Percentiles rank a stretch among this genome's conserved stretches.
phyloP scores from a whole-genome alignment of 1,284 basidiomycete genomes.

The Ganoderma leucocontextum region DNA sequence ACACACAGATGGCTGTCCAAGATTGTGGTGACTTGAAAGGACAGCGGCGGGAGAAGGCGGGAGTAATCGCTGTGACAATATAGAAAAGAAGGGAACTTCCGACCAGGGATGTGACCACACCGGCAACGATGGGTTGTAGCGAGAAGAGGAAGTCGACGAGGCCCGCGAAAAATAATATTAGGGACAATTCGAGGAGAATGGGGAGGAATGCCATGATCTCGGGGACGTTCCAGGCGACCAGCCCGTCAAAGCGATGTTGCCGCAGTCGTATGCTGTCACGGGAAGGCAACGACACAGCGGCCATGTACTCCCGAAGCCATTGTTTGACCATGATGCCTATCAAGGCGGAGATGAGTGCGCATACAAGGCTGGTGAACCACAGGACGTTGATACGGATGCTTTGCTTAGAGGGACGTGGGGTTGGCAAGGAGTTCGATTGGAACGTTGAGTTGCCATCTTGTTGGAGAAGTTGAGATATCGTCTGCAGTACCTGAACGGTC shows the following conservation, averaged over 20 bases:
- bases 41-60: slow-evolving; percentile 32
- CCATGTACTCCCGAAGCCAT: slow-evolving; percentile 34
- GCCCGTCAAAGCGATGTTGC: slow-evolving; percentile 40
- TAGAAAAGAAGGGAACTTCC: slow-evolving; percentile 33
- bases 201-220: slow-evolving; percentile 40
- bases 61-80: slow-evolving; percentile 32
- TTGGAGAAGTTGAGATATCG: slow-evolving; percentile 29
- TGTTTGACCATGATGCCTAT: slow-evolving; percentile 36
- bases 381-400: slow-evolving; percentile 30
- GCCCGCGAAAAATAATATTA: slow-evolving; percentile 38
- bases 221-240: slow-evolving; percentile 37
- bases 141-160: slow-evolving; percentile 38
- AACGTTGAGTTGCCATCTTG: slow-evolving; percentile 6
- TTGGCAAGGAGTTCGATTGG: neutral
- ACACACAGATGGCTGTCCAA: slow-evolving; percentile 28
- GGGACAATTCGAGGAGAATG: slow-evolving; percentile 38
- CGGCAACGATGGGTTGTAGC: slow-evolving; percentile 34
- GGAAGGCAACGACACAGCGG: slow-evolving; percentile 26
- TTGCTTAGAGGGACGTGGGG: slow-evolving; percentile 8
- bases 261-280: slow-evolving; percentile 32
- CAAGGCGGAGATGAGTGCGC: slow-evolving; percentile 33
- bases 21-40: slow-evolving; percentile 42
- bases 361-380: slow-evolving; percentile 37
- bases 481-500: slow-evolving; percentile 21
- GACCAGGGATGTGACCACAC: slow-evolving; percentile 30